phyloP scores from a whole-genome alignment of 176 grass and related monocot species.

The Oryza meyeriana region DNA sequence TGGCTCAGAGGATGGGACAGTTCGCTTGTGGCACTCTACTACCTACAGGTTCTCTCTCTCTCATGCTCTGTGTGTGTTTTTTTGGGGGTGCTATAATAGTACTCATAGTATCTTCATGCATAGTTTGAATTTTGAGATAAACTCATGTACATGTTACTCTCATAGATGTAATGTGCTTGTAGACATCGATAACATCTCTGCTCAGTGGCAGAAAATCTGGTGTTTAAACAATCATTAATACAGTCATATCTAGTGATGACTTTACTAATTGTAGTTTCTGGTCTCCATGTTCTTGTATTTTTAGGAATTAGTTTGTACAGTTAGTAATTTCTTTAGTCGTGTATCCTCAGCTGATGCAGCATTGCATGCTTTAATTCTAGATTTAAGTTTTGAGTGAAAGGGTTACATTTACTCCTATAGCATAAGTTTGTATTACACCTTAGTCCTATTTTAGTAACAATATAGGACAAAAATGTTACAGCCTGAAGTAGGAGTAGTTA shows the following conservation, averaged over 20 bases:
- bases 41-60: conserved; percentile 65
- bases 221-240: not conserved
- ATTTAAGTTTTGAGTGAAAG: not conserved
- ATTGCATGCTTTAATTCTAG: not conserved
- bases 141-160: not conserved
- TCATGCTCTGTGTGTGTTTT: too few species aligned
- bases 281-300: not conserved
- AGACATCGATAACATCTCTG: not conserved
- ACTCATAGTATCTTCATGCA: not conserved
- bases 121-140: not conserved
- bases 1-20: conserved; percentile 95
- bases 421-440: not conserved
- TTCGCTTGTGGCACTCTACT: conserved; percentile 91
- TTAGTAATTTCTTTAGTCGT: not conserved
- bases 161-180: not conserved
- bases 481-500: not conserved
- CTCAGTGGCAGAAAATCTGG: not conserved
- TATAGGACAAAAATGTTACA: not conserved
- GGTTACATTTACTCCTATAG: not conserved
- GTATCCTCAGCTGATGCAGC: not conserved
- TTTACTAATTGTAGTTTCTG: not conserved
- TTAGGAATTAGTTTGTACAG: not conserved
- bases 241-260: not conserved
- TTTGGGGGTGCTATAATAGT: not conserved
- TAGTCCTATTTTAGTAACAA: not conserved